Conservation (phyloP, 2,329 filamentous ascomycete species). For the Aspergillus fijiensis region DNA sequence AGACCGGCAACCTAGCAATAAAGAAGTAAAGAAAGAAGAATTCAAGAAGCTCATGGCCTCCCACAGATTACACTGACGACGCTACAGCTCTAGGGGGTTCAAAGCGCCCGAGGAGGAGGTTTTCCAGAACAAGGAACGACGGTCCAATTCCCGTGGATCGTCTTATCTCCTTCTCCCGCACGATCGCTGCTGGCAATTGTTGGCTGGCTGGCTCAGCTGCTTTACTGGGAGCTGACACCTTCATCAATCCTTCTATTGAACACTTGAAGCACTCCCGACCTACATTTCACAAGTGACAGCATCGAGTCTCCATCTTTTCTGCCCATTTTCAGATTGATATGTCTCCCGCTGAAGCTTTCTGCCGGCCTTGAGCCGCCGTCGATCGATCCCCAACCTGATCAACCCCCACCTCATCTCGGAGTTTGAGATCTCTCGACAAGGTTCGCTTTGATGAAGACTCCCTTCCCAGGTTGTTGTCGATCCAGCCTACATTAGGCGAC, state of each 20-base stretch:
- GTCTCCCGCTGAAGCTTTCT: not conserved
- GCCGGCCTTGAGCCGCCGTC: not conserved
- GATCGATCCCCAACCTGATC: not conserved
- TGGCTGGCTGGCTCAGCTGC: conserved; percentile 2
- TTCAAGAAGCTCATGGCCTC: not conserved
- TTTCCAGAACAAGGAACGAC: conserved; percentile 22
- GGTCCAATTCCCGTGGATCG: conserved; percentile 22
- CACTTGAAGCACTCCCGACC: not conserved
- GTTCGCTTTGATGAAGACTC: conserved; percentile 18
- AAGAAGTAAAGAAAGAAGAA: not conserved
- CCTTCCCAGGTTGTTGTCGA: conserved; percentile 22
- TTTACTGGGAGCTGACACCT: conserved; percentile 12
- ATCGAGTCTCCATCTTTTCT: not conserved
- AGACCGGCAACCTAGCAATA: not conserved
- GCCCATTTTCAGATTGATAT: not conserved
- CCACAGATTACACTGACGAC: not conserved
- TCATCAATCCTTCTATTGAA: conserved; percentile 10
- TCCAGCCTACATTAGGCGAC: conserved; percentile 23
- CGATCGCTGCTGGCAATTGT: conserved; percentile 14
- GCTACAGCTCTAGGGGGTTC: not conserved
- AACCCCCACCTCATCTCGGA: not conserved
- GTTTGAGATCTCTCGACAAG: conserved; percentile 6
- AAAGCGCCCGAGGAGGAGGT: conserved; percentile 17
- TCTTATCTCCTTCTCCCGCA: conserved; percentile 15
- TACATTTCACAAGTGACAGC: too few species aligned